phyloP scores from a whole-genome alignment of 768 basidiomycete species.

The Ephemerocybe angulata region DNA sequence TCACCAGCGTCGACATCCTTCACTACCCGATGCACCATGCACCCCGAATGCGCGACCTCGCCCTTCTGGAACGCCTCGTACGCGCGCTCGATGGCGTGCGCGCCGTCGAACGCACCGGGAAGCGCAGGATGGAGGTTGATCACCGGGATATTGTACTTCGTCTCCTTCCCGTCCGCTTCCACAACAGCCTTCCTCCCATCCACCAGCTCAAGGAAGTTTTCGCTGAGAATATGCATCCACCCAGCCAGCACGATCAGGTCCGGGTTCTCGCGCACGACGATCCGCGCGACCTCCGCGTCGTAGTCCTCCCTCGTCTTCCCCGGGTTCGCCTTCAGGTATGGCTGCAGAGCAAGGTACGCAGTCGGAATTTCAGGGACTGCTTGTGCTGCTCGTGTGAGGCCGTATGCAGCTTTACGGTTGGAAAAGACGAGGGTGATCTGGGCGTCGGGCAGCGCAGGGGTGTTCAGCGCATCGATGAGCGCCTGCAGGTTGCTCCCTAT shows the following conservation, averaged over 20 bases:
- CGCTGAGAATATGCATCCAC: slow-evolving; percentile 96
- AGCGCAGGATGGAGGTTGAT: slow-evolving; percentile 97
- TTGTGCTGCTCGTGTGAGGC: slow-evolving; percentile 72
- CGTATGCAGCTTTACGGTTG: slow-evolving; percentile 88
- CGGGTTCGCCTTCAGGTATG: slow-evolving; percentile 72
- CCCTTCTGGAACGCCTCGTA: slow-evolving; percentile 85
- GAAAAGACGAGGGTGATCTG: slow-evolving; percentile 82
- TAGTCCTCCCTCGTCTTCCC: slow-evolving; percentile 79
- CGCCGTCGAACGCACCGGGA: slow-evolving; percentile 94
- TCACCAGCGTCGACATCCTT: slow-evolving; percentile 91
- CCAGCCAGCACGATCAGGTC: slow-evolving; percentile 94
- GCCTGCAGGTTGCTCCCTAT: slow-evolving; percentile 95
- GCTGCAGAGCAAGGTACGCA: slow-evolving; percentile 77
- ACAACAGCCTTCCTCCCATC: slow-evolving; percentile 36
- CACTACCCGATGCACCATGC: slow-evolving; percentile 93
- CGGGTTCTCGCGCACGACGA: slow-evolving; percentile 60
- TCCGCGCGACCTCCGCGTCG: slow-evolving; percentile 73
- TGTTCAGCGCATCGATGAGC: slow-evolving; percentile 82
- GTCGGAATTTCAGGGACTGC: slow-evolving; percentile 79
- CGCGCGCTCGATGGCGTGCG: slow-evolving; percentile 85
- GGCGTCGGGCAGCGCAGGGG: slow-evolving; percentile 66
- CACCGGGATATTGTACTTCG: slow-evolving; percentile 54
- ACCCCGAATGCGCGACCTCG: slow-evolving; percentile 74
- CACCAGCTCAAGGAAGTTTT: slow-evolving; percentile 71
- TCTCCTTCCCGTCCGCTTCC: slow-evolving; percentile 31